These are phyloP conservation scores for Lithospermum erythrorhizon DNA, from an alignment of 257 asterid species.

Conservation along the genomic window DNA sequence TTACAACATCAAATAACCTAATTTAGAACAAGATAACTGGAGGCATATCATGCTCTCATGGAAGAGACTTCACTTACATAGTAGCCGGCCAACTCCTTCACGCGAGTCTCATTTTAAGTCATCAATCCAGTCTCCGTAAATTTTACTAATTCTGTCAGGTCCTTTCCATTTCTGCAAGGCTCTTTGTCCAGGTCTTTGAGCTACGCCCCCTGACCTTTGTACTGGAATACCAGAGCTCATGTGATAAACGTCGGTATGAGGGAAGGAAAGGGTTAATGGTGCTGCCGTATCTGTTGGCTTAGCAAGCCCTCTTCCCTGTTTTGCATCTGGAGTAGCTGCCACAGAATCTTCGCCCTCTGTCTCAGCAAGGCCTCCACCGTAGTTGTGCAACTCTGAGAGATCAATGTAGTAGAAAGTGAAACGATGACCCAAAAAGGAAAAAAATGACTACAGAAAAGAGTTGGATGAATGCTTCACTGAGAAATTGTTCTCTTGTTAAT, in stretches of 20 bases:
- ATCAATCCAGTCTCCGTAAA: conserved; percentile 23
- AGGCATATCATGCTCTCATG: not conserved
- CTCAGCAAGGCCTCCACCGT: conserved; percentile 15
- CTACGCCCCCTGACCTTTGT: conserved; percentile 7
- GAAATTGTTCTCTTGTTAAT: not conserved
- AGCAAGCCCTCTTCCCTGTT: conserved; percentile 6
- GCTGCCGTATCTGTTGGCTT: conserved; percentile 5
- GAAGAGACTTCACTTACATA: not conserved
- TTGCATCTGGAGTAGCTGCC: conserved; percentile 9
- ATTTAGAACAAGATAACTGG: not conserved
- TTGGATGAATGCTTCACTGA: not conserved
- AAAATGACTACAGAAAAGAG: not conserved
- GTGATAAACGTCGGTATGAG: conserved; percentile 14
- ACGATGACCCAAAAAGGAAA: not conserved
- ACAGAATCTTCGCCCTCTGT: conserved; percentile 11
- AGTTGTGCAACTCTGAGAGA: conserved; percentile 18
- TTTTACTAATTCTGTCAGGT: conserved; percentile 17
- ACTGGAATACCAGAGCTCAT: conserved; percentile 4
- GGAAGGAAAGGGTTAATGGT: conserved; percentile 6
- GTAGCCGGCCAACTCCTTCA: not conserved
- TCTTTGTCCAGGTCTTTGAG: conserved; percentile 12
- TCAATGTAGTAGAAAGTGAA: not conserved
- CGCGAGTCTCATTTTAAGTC: conserved; percentile 9
- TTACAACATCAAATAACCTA: not conserved
- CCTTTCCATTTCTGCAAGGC: conserved; percentile 22